phyloP scores from a whole-genome alignment of 192 early-diverging fungal genomes.

The Helicostylum pulchrum region DNA sequence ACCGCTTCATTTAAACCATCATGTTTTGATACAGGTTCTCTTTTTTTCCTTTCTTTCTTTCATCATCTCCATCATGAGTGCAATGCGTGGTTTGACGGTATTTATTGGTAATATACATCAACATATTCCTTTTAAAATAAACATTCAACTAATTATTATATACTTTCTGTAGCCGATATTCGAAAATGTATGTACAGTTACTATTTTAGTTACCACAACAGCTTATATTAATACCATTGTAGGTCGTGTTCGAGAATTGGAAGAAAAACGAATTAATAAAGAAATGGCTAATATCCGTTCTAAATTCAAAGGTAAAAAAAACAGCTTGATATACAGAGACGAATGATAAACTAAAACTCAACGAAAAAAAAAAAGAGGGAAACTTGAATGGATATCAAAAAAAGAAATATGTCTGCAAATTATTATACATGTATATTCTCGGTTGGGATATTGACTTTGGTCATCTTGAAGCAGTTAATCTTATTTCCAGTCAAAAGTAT shows the following conservation, averaged over 20 bases:
- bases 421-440: slow-evolving; percentile 99
- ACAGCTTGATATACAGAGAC: background rate
- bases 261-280: slow-evolving; percentile 98
- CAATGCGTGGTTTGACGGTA: slow-evolving; percentile 16
- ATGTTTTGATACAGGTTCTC: too few species aligned
- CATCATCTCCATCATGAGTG: slow-evolving; percentile 8
- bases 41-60: too few species aligned
- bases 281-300: slow-evolving; percentile 98
- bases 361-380: slow-evolving; percentile 61
- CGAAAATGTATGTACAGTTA: slow-evolving; percentile 81
- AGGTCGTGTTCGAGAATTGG: slow-evolving; percentile 94
- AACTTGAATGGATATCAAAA: slow-evolving; percentile 96
- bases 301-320: slow-evolving; percentile 89
- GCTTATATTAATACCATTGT: slow-evolving; percentile 12
- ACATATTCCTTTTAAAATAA: too few species aligned
- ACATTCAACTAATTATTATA: background rate
- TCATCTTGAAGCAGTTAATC: slow-evolving; percentile 91
- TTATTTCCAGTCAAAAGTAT: slow-evolving; percentile 87
- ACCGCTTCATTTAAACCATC: too few species aligned
- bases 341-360: background rate
- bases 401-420: slow-evolving; percentile 99
- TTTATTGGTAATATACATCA: background rate
- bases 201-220: background rate
- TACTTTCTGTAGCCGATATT: slow-evolving; percentile 94
- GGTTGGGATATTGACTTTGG: slow-evolving; percentile 99